Base-by-base conservation (phyloP, 306 rosid species). In the Trifolium subterraneum region DNA sequence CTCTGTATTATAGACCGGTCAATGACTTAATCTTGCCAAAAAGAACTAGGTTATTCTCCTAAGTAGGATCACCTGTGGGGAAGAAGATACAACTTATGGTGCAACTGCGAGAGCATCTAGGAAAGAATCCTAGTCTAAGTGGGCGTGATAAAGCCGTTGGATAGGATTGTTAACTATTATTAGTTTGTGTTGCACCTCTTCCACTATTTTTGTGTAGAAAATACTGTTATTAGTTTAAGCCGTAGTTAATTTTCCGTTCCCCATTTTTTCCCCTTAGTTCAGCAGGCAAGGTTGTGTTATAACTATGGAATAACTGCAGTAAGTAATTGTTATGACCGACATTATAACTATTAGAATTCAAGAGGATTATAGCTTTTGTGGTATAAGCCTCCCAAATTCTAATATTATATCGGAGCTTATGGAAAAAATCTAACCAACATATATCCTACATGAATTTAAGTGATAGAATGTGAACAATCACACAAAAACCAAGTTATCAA, bases 161-260 rank as follows among this genome's bases (percentile, higher is more conserved):
- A 42, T 65, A 63, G 54, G 36, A 41, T 51, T 20, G 51, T 22
- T 42, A 42, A 10, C 56, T 45, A 62, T 80, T 36, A 27, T 64
- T 62, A 25, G 61, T 60, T 50, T 11, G 13, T 51, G 59, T 51
- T 18, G 59, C 59, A 51, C 23, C 27, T 19, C 13, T 8, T 51
- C 12, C 11, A 50, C 56, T 10, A 50, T 50, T 51, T 51, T 51
- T 8, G 14, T 9, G 33, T 10, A 3, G 6, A 54, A 54, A 52
- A 54, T 8, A 10, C 48, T 45, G 64, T 80, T 38, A 39, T 47
- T 63, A 25, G 62, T 74, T 51, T 8, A 38, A 19, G 12, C 55
- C 22, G 0, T 45, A 68, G 51, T 73, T 51, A 13, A 5, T 48
- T 19, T 18, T 8, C 48, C 55, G 10, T n/a, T 48, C 6, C 31